Evolutionary conservation across 2,329 filamentous ascomycete species (phyloP).

Genomic region (Metarhizium sp.): DNA sequence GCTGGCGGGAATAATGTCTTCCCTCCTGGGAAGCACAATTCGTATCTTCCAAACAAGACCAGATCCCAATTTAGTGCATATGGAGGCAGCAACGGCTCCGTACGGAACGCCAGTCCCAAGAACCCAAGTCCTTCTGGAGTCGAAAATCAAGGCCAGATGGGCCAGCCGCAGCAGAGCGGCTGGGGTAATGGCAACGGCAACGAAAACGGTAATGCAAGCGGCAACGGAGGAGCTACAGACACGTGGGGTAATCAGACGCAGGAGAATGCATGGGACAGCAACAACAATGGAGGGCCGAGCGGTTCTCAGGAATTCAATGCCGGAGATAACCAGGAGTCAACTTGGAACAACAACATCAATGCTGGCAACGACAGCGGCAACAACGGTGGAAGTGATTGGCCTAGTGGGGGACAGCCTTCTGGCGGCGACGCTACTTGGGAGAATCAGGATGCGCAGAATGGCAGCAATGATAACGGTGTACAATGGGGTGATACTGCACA

Average conservation of each 20-base stretch:
- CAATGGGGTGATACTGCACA: background rate
- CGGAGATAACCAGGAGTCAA: background rate
- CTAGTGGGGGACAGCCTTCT: background rate
- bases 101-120: background rate
- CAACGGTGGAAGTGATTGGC: background rate
- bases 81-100: slow-evolving; percentile 6
- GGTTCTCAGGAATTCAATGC: background rate
- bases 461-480: background rate
- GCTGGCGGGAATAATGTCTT: slow-evolving; percentile 21
- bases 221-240: background rate
- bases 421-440: background rate
- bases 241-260: background rate
- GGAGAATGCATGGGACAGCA: background rate
- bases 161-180: background rate
- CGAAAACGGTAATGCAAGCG: slow-evolving; percentile 4
- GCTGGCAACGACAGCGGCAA: background rate
- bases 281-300: background rate
- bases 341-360: slow-evolving; percentile 1
- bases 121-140: slow-evolving; percentile 2
- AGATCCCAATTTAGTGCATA: slow-evolving; percentile 12
- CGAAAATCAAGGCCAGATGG: background rate
- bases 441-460: background rate
- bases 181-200: slow-evolving; percentile 11
- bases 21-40: slow-evolving; percentile 15
- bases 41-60: slow-evolving; percentile 15